Conservation (phyloP, 352 stramenopile species). For the Pythium scleroteichum region DNA sequence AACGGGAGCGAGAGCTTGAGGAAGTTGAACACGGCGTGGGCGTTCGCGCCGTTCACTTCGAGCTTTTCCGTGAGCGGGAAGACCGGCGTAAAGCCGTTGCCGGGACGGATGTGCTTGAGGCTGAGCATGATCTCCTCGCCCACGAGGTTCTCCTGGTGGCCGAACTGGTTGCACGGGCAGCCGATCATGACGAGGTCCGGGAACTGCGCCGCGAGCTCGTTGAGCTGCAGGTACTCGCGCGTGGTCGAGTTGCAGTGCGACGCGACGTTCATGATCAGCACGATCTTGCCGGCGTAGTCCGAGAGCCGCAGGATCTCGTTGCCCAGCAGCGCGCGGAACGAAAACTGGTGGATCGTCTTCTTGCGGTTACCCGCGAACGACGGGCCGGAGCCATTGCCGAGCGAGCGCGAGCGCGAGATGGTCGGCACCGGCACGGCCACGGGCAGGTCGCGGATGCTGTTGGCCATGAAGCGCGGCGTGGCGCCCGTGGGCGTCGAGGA, state of each 20-base stretch:
- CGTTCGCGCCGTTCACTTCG: conserved; percentile 79
- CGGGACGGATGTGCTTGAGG: conserved; percentile 70
- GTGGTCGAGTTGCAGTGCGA: conserved; percentile 82
- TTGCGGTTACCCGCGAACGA: conserved; percentile 22
- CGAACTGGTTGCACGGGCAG: conserved; percentile 82
- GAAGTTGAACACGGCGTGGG: conserved; percentile 81
- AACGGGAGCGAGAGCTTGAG: conserved; percentile 70
- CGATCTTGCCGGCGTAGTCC: conserved; percentile 61
- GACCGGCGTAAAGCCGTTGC: conserved; percentile 65
- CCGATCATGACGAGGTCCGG: conserved; percentile 71
- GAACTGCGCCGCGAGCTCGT: conserved; percentile 60
- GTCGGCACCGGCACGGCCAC: conserved; percentile 55
- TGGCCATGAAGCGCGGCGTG: conserved; percentile 26
- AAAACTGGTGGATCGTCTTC: conserved; percentile 77
- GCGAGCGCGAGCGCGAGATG: conserved; percentile 29
- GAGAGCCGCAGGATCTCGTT: conserved; percentile 64
- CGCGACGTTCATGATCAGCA: conserved; percentile 79
- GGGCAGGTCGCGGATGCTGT: conserved; percentile 53
- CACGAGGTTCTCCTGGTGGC: conserved; percentile 82
- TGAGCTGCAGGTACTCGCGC: conserved; percentile 73
- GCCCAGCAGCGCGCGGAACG: conserved; percentile 65
- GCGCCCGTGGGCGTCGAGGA: conserved; percentile 14
- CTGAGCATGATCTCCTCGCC: conserved; percentile 78
- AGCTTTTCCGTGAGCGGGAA: conserved; percentile 80
- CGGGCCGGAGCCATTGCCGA: conserved; percentile 28